A percentile compares a stretch with the other conserved stretches of the same genome.
Conservation (phyloP, 768 basidiomycete species). For the Tubosaeta brunneosetosa region DNA sequence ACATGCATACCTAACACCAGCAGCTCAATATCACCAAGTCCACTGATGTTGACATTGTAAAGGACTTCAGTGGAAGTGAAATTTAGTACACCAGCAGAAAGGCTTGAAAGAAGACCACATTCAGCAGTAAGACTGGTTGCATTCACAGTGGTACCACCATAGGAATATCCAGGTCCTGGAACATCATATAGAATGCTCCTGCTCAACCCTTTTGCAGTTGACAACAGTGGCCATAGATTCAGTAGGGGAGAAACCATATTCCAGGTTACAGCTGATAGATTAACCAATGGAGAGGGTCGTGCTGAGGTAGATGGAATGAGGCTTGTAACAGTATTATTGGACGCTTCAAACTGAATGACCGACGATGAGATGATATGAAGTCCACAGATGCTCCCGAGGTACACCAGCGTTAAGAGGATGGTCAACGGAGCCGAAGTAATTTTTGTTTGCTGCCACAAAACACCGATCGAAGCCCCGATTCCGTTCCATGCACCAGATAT, state of each 20-base stretch:
- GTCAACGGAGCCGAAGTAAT: conserved; percentile 3
- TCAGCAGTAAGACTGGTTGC: conserved; percentile 13
- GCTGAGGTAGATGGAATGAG: not conserved
- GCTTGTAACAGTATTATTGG: conserved; percentile 1
- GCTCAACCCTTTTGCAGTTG: conserved; percentile 9
- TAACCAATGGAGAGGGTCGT: not conserved
- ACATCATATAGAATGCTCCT: conserved; percentile 19
- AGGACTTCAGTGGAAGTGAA: fast-evolving
- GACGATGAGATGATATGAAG: conserved; percentile 24
- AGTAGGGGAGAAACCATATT: not conserved
- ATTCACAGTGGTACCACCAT: conserved; percentile 11
- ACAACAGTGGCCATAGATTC: not conserved
- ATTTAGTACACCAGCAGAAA: not conserved
- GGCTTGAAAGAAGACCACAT: conserved; percentile 13
- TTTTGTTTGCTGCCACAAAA: conserved; percentile 18
- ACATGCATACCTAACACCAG: not conserved
- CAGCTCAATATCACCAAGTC: not conserved
- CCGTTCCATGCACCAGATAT: conserved; percentile 18
- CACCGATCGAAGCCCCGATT: conserved; percentile 17
- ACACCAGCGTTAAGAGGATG: conserved; percentile 6
- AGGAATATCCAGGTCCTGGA: not conserved
- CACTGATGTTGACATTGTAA: conserved; percentile 4
- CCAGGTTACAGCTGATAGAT: not conserved
- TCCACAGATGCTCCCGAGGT: conserved; percentile 12
- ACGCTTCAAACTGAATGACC: conserved; percentile 16